Conservation (phyloP, 768 basidiomycete species). For the Megacollybia marginata region DNA sequence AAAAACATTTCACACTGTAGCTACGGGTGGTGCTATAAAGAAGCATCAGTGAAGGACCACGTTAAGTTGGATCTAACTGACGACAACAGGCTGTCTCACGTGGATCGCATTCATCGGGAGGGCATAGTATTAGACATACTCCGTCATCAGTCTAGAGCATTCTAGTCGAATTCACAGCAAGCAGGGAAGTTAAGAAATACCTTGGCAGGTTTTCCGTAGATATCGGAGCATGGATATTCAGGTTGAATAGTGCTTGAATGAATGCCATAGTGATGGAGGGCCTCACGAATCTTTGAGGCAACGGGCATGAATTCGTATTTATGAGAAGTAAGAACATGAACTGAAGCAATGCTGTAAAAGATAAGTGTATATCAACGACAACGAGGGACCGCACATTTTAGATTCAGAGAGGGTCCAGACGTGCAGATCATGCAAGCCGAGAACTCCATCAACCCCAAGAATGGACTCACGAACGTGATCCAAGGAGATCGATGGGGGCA, state of each 20-base stretch:
- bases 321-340: slow-evolving; percentile 83
- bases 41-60: not conserved
- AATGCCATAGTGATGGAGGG: slow-evolving; percentile 85
- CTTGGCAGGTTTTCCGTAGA: slow-evolving; percentile 42
- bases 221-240: slow-evolving; percentile 49
- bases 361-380: too few relatives aligned
- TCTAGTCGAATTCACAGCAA: not conserved
- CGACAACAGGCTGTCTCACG: slow-evolving; percentile 74
- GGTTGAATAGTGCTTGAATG: slow-evolving; percentile 95
- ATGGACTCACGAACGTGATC: slow-evolving; percentile 86
- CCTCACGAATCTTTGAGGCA: slow-evolving; percentile 75
- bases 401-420: slow-evolving; percentile 93
- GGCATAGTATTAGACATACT: slow-evolving; percentile 68
- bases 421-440: slow-evolving; percentile 89
- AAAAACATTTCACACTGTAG: slow-evolving; percentile 4
- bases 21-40: slow-evolving; percentile 36
- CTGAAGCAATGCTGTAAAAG: slow-evolving; percentile 67
- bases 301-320: slow-evolving; percentile 88
- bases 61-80: slow-evolving; percentile 30
- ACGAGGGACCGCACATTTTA: too few relatives aligned
- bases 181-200: slow-evolving; percentile 21
- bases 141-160: slow-evolving; percentile 38
- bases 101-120: slow-evolving; percentile 61
- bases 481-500: slow-evolving; percentile 82
- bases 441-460: slow-evolving; percentile 73